Evolutionary conservation across 2,329 filamentous ascomycete species (phyloP).

Genomic region (Xylaria sp.): DNA sequence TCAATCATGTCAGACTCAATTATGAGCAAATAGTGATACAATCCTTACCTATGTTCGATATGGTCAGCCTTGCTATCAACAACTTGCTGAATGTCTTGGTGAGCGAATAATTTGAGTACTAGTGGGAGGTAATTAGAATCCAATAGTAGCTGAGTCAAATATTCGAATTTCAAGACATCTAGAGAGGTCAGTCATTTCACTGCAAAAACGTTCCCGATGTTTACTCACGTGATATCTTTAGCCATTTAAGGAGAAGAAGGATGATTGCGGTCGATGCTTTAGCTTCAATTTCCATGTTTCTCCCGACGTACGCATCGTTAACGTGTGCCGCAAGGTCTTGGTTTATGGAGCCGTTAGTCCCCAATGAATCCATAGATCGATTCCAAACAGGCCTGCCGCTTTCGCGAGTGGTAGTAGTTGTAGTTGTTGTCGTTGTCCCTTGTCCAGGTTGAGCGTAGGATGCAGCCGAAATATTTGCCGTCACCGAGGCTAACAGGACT

Average conservation of each 20-base stretch:
- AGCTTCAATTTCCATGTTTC: conserved; percentile 85
- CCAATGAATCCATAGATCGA: conserved; percentile 49
- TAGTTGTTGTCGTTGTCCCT: conserved; percentile 54
- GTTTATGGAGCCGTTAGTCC: conserved; percentile 49
- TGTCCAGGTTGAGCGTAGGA: conserved; percentile 59
- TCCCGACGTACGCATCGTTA: conserved; percentile 80
- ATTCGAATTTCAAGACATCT: conserved; percentile 97
- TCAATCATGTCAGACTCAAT: conserved; percentile 39
- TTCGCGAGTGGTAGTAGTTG: conserved; percentile 55
- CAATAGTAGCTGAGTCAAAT: conserved; percentile 89
- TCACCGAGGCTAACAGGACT: conserved; percentile 87
- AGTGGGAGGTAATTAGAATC: conserved; percentile 96
- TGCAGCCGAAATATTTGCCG: conserved; percentile 76
- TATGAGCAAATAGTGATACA: neutral
- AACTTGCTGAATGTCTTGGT: conserved; percentile 91
- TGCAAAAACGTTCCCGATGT: conserved; percentile 31
- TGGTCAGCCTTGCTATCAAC: conserved; percentile 88
- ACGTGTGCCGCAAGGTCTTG: conserved; percentile 61
- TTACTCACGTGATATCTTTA: conserved; percentile 87
- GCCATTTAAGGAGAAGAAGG: conserved; percentile 92
- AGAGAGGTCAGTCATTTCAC: conserved; percentile 25
- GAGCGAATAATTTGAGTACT: conserved; percentile 90
- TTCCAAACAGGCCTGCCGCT: conserved; percentile 54
- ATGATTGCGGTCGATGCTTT: conserved; percentile 94
- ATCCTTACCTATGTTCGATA: conserved; percentile 77